A percentile compares a stretch with the other conserved stretches of the same genome.
Evolutionary conservation across 192 early-diverging fungal species (phyloP).

Genomic region (Podila horticola): DNA sequence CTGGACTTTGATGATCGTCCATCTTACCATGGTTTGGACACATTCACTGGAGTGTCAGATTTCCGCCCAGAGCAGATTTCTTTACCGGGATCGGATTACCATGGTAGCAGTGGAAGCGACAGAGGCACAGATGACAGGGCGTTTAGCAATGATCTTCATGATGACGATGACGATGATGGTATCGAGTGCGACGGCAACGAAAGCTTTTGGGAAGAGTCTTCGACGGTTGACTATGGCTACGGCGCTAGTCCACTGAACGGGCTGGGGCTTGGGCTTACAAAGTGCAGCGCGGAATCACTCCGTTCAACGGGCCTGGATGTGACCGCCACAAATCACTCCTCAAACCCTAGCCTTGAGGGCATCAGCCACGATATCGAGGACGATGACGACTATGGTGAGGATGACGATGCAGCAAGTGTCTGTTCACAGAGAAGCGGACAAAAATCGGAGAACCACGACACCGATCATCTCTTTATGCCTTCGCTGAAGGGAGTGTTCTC

Average conservation of each 20-base stretch:
- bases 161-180: slow-evolving; percentile 11
- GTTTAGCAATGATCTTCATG: background rate
- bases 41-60: background rate
- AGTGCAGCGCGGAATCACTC: slow-evolving; percentile 4
- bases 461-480: slow-evolving; percentile 33
- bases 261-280: slow-evolving; percentile 22
- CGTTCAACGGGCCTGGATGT: background rate
- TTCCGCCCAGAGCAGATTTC: background rate
- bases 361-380: background rate
- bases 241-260: slow-evolving; percentile 33
- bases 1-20: slow-evolving; percentile 39
- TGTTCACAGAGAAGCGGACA: slow-evolving; percentile 13
- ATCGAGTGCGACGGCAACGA: slow-evolving; percentile 46
- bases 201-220: slow-evolving; percentile 48
- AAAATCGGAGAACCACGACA: slow-evolving; percentile 24
- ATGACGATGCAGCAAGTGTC: slow-evolving; percentile 28
- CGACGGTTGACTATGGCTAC: slow-evolving; percentile 40
- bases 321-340: background rate
- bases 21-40: background rate
- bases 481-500: slow-evolving; percentile 44
- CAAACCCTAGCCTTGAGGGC: background rate
- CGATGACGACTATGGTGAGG: slow-evolving; percentile 31
- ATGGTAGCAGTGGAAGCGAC: slow-evolving; percentile 14
- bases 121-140: background rate
- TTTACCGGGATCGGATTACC: slow-evolving; percentile 10